Evolutionary conservation across 192 early-diverging fungal genomes (phyloP).

Genomic region (Globomyces pollinis-pini): DNA sequence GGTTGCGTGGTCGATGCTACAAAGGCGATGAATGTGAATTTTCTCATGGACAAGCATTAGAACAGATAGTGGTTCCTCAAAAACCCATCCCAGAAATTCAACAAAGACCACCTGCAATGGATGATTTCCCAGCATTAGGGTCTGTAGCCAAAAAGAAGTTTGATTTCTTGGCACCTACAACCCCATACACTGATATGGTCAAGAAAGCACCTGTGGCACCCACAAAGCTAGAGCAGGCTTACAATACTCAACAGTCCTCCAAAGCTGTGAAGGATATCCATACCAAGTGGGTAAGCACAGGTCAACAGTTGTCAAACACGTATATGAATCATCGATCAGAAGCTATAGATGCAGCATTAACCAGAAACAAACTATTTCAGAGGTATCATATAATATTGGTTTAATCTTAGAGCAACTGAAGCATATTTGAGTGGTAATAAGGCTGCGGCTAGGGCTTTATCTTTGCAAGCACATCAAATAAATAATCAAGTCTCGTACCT

Average conservation of each 20-base stretch:
- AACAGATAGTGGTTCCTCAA: neutral
- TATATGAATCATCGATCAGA: conserved; percentile 35
- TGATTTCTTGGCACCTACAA: conserved; percentile 33
- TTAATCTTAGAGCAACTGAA: conserved; percentile 32
- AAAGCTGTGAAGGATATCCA: conserved; percentile 3
- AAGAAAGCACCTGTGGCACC: conserved; percentile 1
- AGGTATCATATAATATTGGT: conserved; percentile 17
- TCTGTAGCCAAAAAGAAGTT: conserved; percentile 5
- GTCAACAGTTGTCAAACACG: conserved; percentile 25
- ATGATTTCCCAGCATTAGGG: conserved; percentile 26
- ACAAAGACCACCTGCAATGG: conserved; percentile 2
- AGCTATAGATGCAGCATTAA: conserved; percentile 34
- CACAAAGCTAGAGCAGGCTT: neutral
- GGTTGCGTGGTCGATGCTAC: conserved; percentile 29
- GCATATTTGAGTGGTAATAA: conserved; percentile 38
- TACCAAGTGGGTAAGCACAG: conserved; percentile 33
- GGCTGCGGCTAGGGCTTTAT: conserved; percentile 41
- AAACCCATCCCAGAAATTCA: conserved; percentile 1
- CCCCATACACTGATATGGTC: conserved; percentile 20
- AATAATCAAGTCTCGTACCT: conserved; percentile 30
- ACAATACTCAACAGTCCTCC: conserved; percentile 1
- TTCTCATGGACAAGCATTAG: conserved; percentile 23
- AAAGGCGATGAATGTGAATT: conserved; percentile 38
- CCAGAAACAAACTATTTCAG: conserved; percentile 40
- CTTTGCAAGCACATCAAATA: conserved; percentile 25